Base-by-base conservation (phyloP, 441 rosid species). In the Aquilaria agallochum region DNA sequence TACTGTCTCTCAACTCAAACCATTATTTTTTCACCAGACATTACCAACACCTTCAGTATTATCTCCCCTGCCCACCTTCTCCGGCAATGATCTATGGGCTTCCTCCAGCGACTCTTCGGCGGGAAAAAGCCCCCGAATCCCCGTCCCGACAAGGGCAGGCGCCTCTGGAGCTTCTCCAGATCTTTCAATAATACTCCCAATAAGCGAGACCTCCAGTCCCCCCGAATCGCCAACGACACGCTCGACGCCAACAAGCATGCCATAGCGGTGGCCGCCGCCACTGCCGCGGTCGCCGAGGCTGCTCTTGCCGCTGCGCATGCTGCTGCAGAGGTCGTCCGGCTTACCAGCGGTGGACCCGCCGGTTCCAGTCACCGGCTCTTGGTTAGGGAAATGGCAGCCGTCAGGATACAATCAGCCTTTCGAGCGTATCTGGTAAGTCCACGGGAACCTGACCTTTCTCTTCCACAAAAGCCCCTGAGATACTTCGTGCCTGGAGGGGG, bases 31-130 rank as follows among this genome's bases (percentile, higher is more conserved):
- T 0, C 49, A 13, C 34, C 50, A 15, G 32, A 6, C 42, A 10
- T 49, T 20, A 12, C 27, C 15, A 27, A 5, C 53, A 11, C 53
- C 3, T 33, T 1, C 14, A 1, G 48, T 9, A 20, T 13, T 20
- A 34, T 42, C 40, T 55, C 12, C 45, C 31, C 0, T 27, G 32
- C 15, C 2, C 30, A 2, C 7, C 5, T 40, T 55, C 48, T n/a
- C 55, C 7, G 72, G 65, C 60, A 2, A 82, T 82, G 88, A 77
- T 51, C 66, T 14, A 92, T 92, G 98, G 97, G 97, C 20, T 67
- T 90, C 20, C 72, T 92, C 71, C 85, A 89, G 66, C 72, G 88
- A 78, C 75, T 92, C 31, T 90, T 92, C 54, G 87, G 97, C 40
- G 20, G 72, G 66, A 86, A 73, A 55, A 85, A 76, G 69, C 40